A percentile compares a stretch with the other conserved stretches of the same genome.
These are phyloP conservation scores for Arctium lappa DNA, from an alignment of 129 eudicot genomes.

Conservation along the genomic window DNA sequence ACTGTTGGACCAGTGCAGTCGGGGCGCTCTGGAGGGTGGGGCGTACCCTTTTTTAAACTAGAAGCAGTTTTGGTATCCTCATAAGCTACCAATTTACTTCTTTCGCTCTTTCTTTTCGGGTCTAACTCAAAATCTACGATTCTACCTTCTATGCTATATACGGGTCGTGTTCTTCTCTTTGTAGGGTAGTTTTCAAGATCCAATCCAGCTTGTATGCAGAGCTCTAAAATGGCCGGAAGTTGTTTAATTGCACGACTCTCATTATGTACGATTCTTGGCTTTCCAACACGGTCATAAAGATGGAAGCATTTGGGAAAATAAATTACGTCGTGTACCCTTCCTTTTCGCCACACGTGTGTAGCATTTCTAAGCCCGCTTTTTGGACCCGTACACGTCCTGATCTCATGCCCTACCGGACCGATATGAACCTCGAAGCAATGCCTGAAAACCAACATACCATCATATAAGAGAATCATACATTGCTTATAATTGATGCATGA, in stretches of 20 bases:
- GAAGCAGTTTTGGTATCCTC: background rate
- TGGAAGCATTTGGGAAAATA: conserved; percentile 59
- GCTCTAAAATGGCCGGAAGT: conserved; percentile 58
- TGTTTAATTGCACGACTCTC: conserved; percentile 38
- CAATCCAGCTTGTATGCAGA: conserved; percentile 66
- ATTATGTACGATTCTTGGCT: conserved; percentile 58
- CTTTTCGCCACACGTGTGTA: conserved; percentile 60
- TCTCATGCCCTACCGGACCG: conserved; percentile 54
- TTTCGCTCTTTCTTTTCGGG: conserved; percentile 5
- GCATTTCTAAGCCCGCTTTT: conserved; percentile 53
- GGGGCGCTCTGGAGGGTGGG: no score
- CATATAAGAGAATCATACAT: background rate
- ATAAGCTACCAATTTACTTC: background rate
- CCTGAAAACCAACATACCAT: conserved; percentile 32
- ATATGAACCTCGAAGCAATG: conserved; percentile 62
- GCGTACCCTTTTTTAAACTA: background rate
- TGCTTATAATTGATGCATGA: background rate
- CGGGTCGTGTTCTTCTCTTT: conserved; percentile 59
- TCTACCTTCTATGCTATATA: conserved; percentile 66
- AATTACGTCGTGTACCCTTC: conserved; percentile 47
- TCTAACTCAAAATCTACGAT: conserved; percentile 51
- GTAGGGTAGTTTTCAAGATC: conserved; percentile 53
- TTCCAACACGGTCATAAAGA: conserved; percentile 59
- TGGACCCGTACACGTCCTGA: conserved; percentile 58
- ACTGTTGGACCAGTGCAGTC: no score